Evolutionary conservation across 192 early-diverging fungal genomes (phyloP), one percentile per base, ranked within the genome.

Genomic region (Pilobolus umbonatus): DNA sequence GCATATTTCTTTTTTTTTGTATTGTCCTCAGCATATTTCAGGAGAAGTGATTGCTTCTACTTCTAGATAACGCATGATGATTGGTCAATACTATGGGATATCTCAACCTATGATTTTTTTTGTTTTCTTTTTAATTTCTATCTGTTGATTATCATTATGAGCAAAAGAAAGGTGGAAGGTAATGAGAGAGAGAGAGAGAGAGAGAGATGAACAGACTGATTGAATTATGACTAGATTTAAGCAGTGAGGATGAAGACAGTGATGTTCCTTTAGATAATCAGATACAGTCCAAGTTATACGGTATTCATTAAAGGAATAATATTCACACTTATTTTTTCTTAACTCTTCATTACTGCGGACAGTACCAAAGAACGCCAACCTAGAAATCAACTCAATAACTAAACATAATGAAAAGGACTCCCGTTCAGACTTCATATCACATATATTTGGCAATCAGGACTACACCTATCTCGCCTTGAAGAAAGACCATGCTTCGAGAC

Each of bases 401-500:
- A 17, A 40, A 12, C 42, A 36, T 5, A 25, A 14, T 28, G 46
- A n/a, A n/a, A 43, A 24, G n/a, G 53, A 60, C 10, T 35, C 30
- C 10, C 31, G 26, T 7, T 38, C 22, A 4, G 83, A 85, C 46
- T 74, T 71, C 43, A 76, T 85, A 4, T 82, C 80, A 0, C 64
- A 81, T 5, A 70, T 87, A 42, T 90, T 90, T 74, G 82, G 77
- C 21, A 71, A 80, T 52, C 73, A 83, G 58, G 87, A 91, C 69
- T 91, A 85, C 65, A 89, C 88, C 34, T 78, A 81, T 65, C 71
- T 93, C 17, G 68, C 77, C 40, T 82, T 99, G 48, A 98, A 99
- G 74, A 61, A 71, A 0, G 95, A 99, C 75, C 93, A 96, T 72
- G 72, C 69, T 35, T 80, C 85, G 11, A 84, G 97, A 22, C 97